Conservation (phyloP, 106 monocot species). For the Acorus gramineus region DNA sequence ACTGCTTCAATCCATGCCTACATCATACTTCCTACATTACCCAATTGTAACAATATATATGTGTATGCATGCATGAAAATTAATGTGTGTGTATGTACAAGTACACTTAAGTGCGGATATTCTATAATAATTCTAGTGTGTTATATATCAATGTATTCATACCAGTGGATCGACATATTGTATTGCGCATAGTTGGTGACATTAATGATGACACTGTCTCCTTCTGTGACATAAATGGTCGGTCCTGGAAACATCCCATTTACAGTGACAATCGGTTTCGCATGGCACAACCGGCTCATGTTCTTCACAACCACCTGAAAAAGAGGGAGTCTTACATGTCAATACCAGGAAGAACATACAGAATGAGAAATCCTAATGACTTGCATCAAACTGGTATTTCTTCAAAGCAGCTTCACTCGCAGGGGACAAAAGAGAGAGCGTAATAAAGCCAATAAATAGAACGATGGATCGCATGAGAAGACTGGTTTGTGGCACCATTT, state of each 20-base stretch:
- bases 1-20: conserved; percentile 50
- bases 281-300: conserved; percentile 43
- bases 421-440: conserved; percentile 1
- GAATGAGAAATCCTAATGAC: background rate
- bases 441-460: conserved; percentile 4
- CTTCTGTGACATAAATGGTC: conserved; percentile 45
- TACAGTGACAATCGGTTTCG: conserved; percentile 42
- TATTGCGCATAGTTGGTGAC: conserved; percentile 43
- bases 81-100: background rate
- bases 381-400: conserved; percentile 57
- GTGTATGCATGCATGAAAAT: background rate
- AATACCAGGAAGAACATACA: background rate
- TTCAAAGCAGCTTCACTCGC: conserved; percentile 28
- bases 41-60: background rate
- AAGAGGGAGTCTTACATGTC: background rate
- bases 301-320: conserved; percentile 43
- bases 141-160: background rate
- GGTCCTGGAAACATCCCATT: conserved; percentile 48
- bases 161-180: conserved; percentile 59
- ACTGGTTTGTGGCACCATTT: background rate
- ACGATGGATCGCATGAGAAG: background rate
- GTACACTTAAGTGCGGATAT: too few species aligned
- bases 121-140: too few species aligned
- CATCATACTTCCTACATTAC: background rate
- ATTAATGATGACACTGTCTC: conserved; percentile 45